A percentile compares a stretch with the other conserved stretches of the same genome.
Conservation (phyloP, 1,139 yeast genomes). For the Sugiyamaella japonica region DNA sequence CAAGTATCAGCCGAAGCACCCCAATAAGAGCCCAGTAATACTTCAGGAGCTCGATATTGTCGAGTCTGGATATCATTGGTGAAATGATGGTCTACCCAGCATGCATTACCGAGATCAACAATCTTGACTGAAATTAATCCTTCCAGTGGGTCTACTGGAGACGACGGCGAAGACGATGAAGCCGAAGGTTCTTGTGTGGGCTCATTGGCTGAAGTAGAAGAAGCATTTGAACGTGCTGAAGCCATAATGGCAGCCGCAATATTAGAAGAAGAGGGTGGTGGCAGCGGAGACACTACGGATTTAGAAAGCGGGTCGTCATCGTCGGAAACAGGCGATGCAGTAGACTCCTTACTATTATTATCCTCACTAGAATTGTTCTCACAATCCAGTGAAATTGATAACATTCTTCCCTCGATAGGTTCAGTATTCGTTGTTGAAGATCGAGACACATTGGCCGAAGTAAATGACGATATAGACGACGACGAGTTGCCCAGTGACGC, state of each 20-base stretch:
- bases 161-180: no score
- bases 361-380: slow-evolving; percentile 13
- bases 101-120: slow-evolving; percentile 87
- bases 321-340: neutral
- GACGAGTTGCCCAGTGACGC: slow-evolving; percentile 18
- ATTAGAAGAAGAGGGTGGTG: slow-evolving; percentile 2
- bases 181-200: slow-evolving; percentile 12
- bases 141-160: slow-evolving; percentile 6
- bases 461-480: slow-evolving; percentile 5
- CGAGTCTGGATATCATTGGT: slow-evolving; percentile 85
- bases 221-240: slow-evolving; percentile 5
- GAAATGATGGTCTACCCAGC: slow-evolving; percentile 70
- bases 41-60: slow-evolving; percentile 83
- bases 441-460: neutral
- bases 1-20: slow-evolving; percentile 83
- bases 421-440: slow-evolving; percentile 14
- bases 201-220: slow-evolving; percentile 8
- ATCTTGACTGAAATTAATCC: slow-evolving; percentile 56
- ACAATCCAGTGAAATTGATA: slow-evolving; percentile 26
- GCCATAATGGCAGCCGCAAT: slow-evolving; percentile 9
- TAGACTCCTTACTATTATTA: neutral
- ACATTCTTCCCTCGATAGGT: slow-evolving; percentile 29
- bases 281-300: neutral
- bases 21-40: slow-evolving; percentile 67
- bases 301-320: slow-evolving; percentile 1